Evolutionary conservation across 306 rosid genomes (phyloP).

Genomic region (Spatholobus suberectus): DNA sequence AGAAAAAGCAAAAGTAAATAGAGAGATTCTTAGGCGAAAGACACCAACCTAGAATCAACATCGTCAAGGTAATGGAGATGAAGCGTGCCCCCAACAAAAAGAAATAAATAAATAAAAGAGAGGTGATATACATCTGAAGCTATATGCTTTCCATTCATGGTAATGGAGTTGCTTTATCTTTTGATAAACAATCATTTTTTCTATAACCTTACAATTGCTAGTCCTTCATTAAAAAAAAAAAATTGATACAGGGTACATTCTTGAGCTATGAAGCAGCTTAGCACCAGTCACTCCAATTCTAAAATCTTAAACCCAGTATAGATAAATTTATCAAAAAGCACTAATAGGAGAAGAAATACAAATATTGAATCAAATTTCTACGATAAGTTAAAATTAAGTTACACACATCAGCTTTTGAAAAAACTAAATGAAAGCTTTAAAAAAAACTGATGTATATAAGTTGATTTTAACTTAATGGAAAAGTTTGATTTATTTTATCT

Average conservation of each 20-base stretch:
- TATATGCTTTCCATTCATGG: conserved; percentile 18
- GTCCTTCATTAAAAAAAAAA: conserved; percentile 24
- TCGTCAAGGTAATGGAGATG: background rate
- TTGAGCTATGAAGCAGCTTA: conserved; percentile 35
- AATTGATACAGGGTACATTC: conserved; percentile 23
- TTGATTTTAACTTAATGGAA: background rate
- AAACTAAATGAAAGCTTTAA: background rate
- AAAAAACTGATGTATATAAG: background rate
- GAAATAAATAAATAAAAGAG: background rate
- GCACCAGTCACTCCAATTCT: conserved; percentile 7
- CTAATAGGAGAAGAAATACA: background rate
- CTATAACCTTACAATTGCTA: conserved; percentile 37
- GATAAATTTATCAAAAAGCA: background rate
- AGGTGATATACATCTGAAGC: background rate
- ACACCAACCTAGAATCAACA: conserved; percentile 5
- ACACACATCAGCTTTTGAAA: background rate
- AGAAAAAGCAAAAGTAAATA: conserved; percentile 7
- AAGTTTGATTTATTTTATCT: background rate
- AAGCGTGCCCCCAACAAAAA: too few species aligned
- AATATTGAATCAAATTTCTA: background rate
- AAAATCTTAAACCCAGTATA: background rate
- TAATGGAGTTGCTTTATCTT: conserved; percentile 16
- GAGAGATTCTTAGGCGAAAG: background rate
- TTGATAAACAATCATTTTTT: conserved; percentile 32
- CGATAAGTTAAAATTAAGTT: background rate